Evolutionary conservation across 805 yeast species (phyloP).

Genomic region (Debaryomyces prosopidis): DNA sequence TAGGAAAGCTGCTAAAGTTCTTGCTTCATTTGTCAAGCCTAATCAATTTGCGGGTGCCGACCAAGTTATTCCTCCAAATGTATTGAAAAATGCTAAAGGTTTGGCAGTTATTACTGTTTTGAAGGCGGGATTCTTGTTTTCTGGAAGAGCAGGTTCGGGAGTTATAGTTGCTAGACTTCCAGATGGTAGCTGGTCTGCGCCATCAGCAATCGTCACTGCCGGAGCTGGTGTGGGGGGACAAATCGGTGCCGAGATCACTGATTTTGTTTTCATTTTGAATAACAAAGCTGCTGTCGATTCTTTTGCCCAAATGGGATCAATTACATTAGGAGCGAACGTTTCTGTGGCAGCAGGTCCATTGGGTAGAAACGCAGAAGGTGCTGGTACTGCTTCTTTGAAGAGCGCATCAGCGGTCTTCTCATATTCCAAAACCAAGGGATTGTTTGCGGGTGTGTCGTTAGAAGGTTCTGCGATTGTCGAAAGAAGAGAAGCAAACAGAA

Average conservation of each 20-base stretch:
- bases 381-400: slow-evolving; percentile 87
- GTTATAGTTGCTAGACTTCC: slow-evolving; percentile 90
- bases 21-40: slow-evolving; percentile 89
- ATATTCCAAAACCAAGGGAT: slow-evolving; percentile 93
- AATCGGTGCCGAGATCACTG: slow-evolving; percentile 94
- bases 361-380: slow-evolving; percentile 97
- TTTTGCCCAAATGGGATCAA: slow-evolving; percentile 90
- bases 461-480: slow-evolving; percentile 97
- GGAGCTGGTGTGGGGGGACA: slow-evolving; percentile 99
- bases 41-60: slow-evolving; percentile 91
- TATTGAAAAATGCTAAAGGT: slow-evolving; percentile 88
- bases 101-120: slow-evolving; percentile 89
- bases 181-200: slow-evolving; percentile 97
- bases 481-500: slow-evolving; percentile 94
- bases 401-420: slow-evolving; percentile 89
- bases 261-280: slow-evolving; percentile 90
- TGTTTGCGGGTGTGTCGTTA: slow-evolving; percentile 94
- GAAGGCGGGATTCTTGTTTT: slow-evolving; percentile 93
- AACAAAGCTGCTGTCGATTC: slow-evolving; percentile 86
- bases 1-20: slow-evolving; percentile 90
- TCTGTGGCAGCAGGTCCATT: slow-evolving; percentile 97
- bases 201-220: slow-evolving; percentile 91
- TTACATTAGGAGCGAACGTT: slow-evolving; percentile 92
- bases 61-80: slow-evolving; percentile 83
- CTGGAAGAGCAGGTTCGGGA: slow-evolving; percentile 98